A percentile compares a stretch with the other conserved stretches of the same genome.
phyloP scores from a whole-genome alignment of 1,284 basidiomycete genomes.

The Chalciporus sp. region DNA sequence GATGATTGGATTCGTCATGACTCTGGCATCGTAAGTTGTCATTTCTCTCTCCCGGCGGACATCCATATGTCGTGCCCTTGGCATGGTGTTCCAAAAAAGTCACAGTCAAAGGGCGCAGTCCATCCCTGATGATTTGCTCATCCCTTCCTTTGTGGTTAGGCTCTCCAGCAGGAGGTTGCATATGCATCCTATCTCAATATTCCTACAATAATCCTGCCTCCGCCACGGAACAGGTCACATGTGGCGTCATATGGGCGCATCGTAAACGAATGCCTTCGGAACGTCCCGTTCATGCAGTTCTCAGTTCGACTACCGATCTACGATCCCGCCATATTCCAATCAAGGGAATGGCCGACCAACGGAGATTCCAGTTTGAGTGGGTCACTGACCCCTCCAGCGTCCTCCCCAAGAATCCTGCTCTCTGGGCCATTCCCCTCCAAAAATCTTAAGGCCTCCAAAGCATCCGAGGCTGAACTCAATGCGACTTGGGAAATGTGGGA shows the following conservation, averaged over 20 bases:
- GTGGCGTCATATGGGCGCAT: conserved; percentile 93
- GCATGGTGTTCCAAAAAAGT: conserved; percentile 22
- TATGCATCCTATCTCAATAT: conserved; percentile 94
- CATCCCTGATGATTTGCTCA: conserved; percentile 18
- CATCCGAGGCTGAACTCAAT: conserved; percentile 65
- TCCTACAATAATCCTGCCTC: conserved; percentile 84
- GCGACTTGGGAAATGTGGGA: conserved; percentile 99
- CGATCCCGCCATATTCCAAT: conserved; percentile 63
- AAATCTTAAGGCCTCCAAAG: conserved; percentile 30
- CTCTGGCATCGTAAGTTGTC: conserved; percentile 81
- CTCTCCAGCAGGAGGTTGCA: conserved; percentile 89
- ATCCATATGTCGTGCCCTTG: conserved; percentile 11
- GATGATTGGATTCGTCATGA: conserved; percentile 97
- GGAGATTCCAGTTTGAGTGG: conserved; percentile 23
- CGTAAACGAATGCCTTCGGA: conserved; percentile 76
- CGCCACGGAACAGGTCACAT: conserved; percentile 82
- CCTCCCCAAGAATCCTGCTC: conserved; percentile 41
- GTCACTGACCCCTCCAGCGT: conserved; percentile 25
- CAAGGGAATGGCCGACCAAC: conserved; percentile 32
- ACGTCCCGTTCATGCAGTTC: conserved; percentile 71
- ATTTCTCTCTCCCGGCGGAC: conserved; percentile 9
- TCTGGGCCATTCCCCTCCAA: conserved; percentile 22
- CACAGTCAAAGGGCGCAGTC: conserved; percentile 30
- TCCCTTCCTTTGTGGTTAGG: conserved; percentile 48
- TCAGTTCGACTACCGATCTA: conserved; percentile 86